phyloP scores from a whole-genome alignment of 257 asterid genomes.

The Euphrasia confusa region DNA sequence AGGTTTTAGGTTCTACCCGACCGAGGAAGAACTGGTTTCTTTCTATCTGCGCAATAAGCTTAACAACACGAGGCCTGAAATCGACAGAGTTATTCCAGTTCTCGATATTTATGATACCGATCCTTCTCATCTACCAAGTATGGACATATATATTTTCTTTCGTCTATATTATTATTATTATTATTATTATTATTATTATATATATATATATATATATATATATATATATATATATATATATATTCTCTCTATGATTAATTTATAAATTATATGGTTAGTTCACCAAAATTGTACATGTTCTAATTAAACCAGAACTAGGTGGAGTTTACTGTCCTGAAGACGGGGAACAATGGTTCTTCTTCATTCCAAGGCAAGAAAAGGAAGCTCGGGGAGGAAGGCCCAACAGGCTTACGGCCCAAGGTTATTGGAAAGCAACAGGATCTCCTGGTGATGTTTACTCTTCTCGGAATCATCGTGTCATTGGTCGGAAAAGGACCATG shows the following conservation, averaged over 20 bases:
- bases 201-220: too few relatives aligned
- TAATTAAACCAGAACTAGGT: slow-evolving; percentile 29
- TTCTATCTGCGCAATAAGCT: neutral
- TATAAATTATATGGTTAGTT: too few relatives aligned
- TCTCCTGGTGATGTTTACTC: slow-evolving; percentile 46
- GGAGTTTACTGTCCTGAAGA: slow-evolving; percentile 33
- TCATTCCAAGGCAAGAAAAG: slow-evolving; percentile 44
- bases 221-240: too few relatives aligned
- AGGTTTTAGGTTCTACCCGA: slow-evolving; percentile 4
- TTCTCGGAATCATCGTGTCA: slow-evolving; percentile 21
- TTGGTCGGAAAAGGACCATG: slow-evolving; percentile 47
- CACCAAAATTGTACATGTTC: neutral
- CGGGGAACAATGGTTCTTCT: slow-evolving; percentile 50
- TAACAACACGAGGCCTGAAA: neutral
- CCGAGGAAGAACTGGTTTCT: slow-evolving; percentile 7
- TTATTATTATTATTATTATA: too few relatives aligned
- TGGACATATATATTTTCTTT: neutral
- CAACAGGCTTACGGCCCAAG: slow-evolving; percentile 40
- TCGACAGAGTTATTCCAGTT: neutral
- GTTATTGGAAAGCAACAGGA: slow-evolving; percentile 60
- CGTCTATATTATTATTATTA: too few relatives aligned
- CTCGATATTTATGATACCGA: neutral
- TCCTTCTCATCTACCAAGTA: slow-evolving; percentile 1
- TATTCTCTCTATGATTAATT: too few relatives aligned
- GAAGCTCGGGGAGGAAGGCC: slow-evolving; percentile 48